Conservation (phyloP, 1,284 basidiomycete genomes). For the Boletus smithii region DNA sequence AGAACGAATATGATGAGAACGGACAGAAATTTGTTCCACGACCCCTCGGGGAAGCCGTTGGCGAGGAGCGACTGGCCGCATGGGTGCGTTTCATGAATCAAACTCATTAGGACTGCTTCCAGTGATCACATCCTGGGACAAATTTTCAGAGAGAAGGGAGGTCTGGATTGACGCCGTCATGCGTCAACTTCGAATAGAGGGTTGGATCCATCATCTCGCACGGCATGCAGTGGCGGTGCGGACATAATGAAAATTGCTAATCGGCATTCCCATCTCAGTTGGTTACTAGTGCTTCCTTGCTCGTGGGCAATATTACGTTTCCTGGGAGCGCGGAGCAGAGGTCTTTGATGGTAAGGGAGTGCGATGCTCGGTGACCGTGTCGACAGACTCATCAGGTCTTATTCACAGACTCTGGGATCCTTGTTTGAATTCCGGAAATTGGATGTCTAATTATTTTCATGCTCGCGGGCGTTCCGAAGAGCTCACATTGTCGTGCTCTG, state of each 20-base stretch:
- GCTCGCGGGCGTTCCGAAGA: conserved; percentile 4
- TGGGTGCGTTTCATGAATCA: conserved; percentile 10
- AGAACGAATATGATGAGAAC: conserved; percentile 8
- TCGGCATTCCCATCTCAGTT: conserved; percentile 30
- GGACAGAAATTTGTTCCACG: conserved; percentile 11
- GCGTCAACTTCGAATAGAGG: conserved; percentile 36
- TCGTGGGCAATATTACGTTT: conserved; percentile 51
- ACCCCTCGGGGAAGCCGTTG: conserved; percentile 15
- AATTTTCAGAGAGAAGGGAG: conserved; percentile 34
- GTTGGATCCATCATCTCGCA: conserved; percentile 47
- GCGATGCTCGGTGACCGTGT: conserved; percentile 22
- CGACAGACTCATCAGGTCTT: conserved; percentile 3
- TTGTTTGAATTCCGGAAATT: conserved; percentile 31
- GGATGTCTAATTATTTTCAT: conserved; percentile 24
- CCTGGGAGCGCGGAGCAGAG: conserved; percentile 52
- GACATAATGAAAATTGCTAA: conserved; percentile 29
- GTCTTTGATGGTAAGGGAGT: conserved; percentile 41
- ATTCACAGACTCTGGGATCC: conserved; percentile 12
- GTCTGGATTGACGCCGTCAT: conserved; percentile 44
- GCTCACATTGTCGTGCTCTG: conserved; percentile 24
- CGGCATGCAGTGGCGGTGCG: conserved; percentile 47
- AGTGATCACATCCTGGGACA: background rate
- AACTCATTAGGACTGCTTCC: background rate
- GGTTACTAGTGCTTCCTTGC: conserved; percentile 43
- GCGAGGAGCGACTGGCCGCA: conserved; percentile 5